Conservation (phyloP, 2,329 filamentous ascomycete species). For the Monosporascus sp. region DNA sequence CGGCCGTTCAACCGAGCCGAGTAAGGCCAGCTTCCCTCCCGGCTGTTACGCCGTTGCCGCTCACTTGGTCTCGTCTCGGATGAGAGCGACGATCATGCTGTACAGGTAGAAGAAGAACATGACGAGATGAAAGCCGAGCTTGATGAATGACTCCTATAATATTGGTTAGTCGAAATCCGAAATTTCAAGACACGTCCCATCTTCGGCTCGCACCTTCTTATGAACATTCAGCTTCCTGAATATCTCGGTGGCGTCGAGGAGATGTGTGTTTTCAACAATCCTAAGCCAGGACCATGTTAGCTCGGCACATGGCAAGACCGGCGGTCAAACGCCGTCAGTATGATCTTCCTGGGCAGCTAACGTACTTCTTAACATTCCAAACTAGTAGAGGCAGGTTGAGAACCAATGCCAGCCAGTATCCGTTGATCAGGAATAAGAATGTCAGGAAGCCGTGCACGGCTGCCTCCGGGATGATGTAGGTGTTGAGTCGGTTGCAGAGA, state of each 20-base stretch:
- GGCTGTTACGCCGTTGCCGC: not conserved
- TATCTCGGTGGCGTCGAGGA: conserved; percentile 96
- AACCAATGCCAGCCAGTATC: conserved; percentile 91
- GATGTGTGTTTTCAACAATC: conserved; percentile 94
- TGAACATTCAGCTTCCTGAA: conserved; percentile 98
- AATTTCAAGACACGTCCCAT: not conserved
- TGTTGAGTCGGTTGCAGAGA: conserved; percentile 99
- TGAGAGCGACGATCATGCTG: conserved; percentile 96
- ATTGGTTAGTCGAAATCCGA: conserved; percentile 6
- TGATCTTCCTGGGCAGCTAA: conserved; percentile 16
- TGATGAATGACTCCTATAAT: conserved; percentile 89
- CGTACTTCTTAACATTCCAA: conserved; percentile 98
- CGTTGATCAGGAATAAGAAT: conserved; percentile 94
- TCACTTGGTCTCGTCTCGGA: conserved; percentile 89
- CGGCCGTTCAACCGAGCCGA: not conserved
- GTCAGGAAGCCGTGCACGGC: conserved; percentile 96
- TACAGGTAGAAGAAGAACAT: conserved; percentile 99
- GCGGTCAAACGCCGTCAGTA: not conserved
- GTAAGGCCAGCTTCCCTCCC: conserved; percentile 7
- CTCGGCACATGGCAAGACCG: not conserved
- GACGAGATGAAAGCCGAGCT: conserved; percentile 95
- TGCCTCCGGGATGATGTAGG: conserved; percentile 98
- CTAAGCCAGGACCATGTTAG: conserved; percentile 40
- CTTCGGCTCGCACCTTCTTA: conserved; percentile 69
- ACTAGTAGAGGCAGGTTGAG: conserved; percentile 87